Base-by-base conservation (phyloP, 192 early-diverging fungal species). In the Ambispora gerdemannii region DNA sequence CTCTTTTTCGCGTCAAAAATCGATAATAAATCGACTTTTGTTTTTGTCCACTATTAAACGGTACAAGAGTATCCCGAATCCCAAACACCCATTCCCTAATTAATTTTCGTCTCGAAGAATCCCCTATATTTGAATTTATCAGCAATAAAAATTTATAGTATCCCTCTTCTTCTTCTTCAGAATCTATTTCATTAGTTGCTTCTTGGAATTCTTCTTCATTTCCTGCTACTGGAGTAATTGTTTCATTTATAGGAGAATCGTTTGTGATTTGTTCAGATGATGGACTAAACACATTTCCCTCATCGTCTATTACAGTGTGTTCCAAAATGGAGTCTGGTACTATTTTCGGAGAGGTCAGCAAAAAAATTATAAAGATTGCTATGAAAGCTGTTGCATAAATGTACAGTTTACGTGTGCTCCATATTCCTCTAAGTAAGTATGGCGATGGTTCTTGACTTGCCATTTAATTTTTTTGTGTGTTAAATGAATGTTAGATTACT, bases 81-180 rank as follows among this genome's bases (percentile, higher is more conserved):
- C 85, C 85, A 78, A 86, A 86, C 50, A 83, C 68, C 4, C 72
- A 73, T 61, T 83, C 73, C 20, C 85, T 81, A 24, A 86, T 76
- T 73, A 82, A 75, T 28, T 70, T 71, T 24, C 85, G 78, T 22
- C 80, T 75, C 25, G 67, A 72, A 0, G 79, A 76, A 53, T 74
- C 67, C 51, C 52, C 70, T 36, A 77, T 70, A 33, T 70, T 70
- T 19, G 85, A 82, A 15, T 77, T 74, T 58, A 86, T 79, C 8
- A 83, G 63, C 7, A 86, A 63, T n/a, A 86, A 50, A 38, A 81
- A 75, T 36, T 75, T 70, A 36, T 84, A 82, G 31, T n/a, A n/a
- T n/a, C 84, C 74, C 15, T 71, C 69, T 27, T 78, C 72, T 11
- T 22, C 74, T 33, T 80, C 80, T 53, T 4, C 51, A 4, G 51